Percentiles rank a stretch among this genome's conserved stretches.
phyloP scores from a whole-genome alignment of 345 rosid species.

The Noccaea caerulescens region DNA sequence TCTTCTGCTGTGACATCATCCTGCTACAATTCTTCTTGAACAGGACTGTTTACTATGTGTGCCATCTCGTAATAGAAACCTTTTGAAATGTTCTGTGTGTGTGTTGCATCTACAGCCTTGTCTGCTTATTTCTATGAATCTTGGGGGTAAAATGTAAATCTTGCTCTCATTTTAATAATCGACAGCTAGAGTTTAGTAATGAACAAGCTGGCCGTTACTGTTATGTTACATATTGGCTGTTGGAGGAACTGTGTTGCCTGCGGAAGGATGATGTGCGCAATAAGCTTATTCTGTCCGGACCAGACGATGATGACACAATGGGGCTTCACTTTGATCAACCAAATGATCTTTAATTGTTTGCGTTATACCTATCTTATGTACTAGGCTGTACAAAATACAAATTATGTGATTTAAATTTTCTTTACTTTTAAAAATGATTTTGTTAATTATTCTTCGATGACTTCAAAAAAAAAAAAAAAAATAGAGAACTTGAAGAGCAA shows the following conservation, averaged over 20 bases:
- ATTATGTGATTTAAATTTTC: conserved; percentile 14
- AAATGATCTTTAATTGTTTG: not conserved
- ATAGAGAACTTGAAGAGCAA: conserved; percentile 27
- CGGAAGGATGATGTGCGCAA: conserved; percentile 1
- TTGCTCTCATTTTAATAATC: not conserved
- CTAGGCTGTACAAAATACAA: conserved; percentile 9
- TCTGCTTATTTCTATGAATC: conserved; percentile 7
- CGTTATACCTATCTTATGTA: conserved; percentile 5
- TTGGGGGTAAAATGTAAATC: not conserved
- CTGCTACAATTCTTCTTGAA: not conserved
- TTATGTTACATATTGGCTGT: conserved; percentile 11
- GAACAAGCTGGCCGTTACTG: conserved; percentile 10
- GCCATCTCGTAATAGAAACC: not conserved
- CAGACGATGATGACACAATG: conserved; percentile 13
- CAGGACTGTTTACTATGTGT: not conserved
- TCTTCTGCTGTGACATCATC: not conserved
- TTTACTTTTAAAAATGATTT: not conserved
- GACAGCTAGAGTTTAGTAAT: conserved; percentile 6
- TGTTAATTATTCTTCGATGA: not conserved
- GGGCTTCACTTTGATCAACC: conserved; percentile 20
- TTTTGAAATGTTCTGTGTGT: not conserved
- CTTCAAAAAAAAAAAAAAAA: not conserved
- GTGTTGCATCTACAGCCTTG: not conserved
- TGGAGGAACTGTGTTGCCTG: conserved; percentile 13
- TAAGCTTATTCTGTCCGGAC: conserved; percentile 22